These are phyloP conservation scores for Cicer arietinum DNA, from an alignment of 306 rosid genomes.

Conservation along the genomic window DNA sequence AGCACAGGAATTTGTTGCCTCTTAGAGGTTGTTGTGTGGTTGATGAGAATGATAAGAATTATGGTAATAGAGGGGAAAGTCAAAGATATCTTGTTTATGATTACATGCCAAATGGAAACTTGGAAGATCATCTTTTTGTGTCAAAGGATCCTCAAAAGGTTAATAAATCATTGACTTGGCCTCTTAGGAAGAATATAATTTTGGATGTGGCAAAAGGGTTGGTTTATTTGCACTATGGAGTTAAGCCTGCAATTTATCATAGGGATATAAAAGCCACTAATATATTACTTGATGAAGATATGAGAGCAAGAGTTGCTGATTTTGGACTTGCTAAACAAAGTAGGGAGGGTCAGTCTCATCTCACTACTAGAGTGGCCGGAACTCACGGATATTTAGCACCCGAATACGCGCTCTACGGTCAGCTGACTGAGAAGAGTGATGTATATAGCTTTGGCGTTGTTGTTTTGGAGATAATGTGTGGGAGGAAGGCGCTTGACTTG, in stretches of 20 bases:
- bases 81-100: constrained; percentile 85
- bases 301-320: constrained; percentile 95
- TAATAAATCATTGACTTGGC: constrained; percentile 79
- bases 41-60: constrained; percentile 52
- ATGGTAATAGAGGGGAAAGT: constrained; percentile 56
- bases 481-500: constrained; percentile 90
- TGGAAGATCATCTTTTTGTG: constrained; percentile 72
- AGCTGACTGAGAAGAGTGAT: constrained; percentile 95
- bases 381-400: constrained; percentile 98
- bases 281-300: constrained; percentile 81
- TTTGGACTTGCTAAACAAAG: constrained; percentile 94
- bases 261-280: constrained; percentile 96
- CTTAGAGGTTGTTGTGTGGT: constrained; percentile 91
- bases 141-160: constrained; percentile 43
- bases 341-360: constrained; percentile 96
- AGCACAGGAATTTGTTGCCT: constrained; percentile 89
- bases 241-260: constrained; percentile 89
- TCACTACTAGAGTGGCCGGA: constrained; percentile 97
- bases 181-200: constrained; percentile 80
- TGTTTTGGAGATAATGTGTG: constrained; percentile 94
- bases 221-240: constrained; percentile 92
- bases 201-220: constrained; percentile 93
- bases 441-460: constrained; percentile 99
- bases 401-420: constrained; percentile 94
- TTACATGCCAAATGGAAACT: constrained; percentile 94